These are phyloP conservation scores for Candida ovalis DNA, from an alignment of 805 yeast genomes.

Conservation along the genomic window DNA sequence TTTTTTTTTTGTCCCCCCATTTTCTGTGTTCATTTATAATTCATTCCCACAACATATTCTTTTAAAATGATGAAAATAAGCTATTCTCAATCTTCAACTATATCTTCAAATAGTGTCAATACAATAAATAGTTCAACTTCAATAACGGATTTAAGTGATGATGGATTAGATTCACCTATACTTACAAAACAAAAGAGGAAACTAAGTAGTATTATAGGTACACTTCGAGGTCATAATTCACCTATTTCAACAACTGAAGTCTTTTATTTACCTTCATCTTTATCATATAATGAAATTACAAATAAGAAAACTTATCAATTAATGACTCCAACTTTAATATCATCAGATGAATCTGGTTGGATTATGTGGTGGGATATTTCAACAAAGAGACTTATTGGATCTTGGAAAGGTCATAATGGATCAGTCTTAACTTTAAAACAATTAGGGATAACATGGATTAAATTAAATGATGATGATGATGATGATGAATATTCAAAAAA, in stretches of 20 bases:
- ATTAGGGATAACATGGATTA: conserved; percentile 34
- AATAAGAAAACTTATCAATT: conserved; percentile 13
- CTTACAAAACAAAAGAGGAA: background rate
- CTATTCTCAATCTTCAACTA: background rate
- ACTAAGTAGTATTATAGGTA: conserved; percentile 10
- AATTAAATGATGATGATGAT: conserved; percentile 6
- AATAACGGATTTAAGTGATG: background rate
- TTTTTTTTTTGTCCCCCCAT: too few species aligned
- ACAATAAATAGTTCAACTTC: background rate
- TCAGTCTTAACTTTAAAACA: conserved; percentile 49
- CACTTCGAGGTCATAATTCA: conserved; percentile 12
- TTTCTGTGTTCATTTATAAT: too few species aligned
- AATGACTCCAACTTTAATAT: conserved; percentile 37
- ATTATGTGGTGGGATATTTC: conserved; percentile 61
- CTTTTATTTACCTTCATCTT: conserved; percentile 19
- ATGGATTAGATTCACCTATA: background rate
- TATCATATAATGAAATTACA: conserved; percentile 2
- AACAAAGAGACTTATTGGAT: conserved; percentile 49
- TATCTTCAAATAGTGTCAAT: background rate
- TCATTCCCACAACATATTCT: too few species aligned
- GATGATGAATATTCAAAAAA: background rate
- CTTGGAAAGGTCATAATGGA: conserved; percentile 58
- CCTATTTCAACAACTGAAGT: conserved; percentile 9
- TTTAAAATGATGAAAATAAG: background rate
- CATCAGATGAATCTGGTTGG: conserved; percentile 64